Conservation (phyloP, 2,329 filamentous ascomycete species). For the Calonectria pteridis region DNA sequence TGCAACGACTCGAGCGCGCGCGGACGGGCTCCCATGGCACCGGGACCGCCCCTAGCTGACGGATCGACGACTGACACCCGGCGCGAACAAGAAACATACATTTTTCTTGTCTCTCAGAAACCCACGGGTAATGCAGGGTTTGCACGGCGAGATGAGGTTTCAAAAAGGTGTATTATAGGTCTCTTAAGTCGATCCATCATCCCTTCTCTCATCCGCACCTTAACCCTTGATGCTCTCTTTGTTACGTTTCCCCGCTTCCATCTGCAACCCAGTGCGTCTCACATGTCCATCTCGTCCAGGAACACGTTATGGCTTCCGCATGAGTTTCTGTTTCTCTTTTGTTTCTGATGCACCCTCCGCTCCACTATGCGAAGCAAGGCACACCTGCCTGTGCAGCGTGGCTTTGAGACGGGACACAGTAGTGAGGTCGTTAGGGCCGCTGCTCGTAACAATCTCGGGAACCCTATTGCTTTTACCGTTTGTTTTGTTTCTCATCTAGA, state of each 20-base stretch:
- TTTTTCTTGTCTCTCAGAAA: not conserved
- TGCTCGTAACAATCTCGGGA: not conserved
- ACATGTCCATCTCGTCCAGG: slow-evolving; percentile 3
- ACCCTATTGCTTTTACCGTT: not conserved
- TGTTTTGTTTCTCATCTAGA: slow-evolving; percentile 8
- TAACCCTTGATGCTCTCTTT: not conserved
- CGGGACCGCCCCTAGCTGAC: not conserved
- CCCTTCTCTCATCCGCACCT: slow-evolving; percentile 22
- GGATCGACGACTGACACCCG: slow-evolving; percentile 8
- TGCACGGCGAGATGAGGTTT: slow-evolving; percentile 1
- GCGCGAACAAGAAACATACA: slow-evolving; percentile 5
- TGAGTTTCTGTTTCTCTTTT: slow-evolving; percentile 16
- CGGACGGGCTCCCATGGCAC: not conserved
- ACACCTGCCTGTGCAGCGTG: not conserved
- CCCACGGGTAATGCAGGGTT: not conserved
- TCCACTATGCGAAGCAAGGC: slow-evolving; percentile 11
- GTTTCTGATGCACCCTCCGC: slow-evolving; percentile 10
- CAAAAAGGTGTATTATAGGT: slow-evolving; percentile 7
- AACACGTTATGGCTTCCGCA: slow-evolving; percentile 17
- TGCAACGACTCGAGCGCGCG: not conserved
- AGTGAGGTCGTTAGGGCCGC: not conserved
- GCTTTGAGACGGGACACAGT: slow-evolving; percentile 5
- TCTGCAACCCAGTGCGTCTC: slow-evolving; percentile 22
- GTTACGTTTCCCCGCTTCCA: slow-evolving; percentile 15
- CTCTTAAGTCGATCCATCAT: slow-evolving; percentile 9